These are phyloP conservation scores for Castanospermum australe DNA, from an alignment of 306 rosid species.

Conservation along the genomic window DNA sequence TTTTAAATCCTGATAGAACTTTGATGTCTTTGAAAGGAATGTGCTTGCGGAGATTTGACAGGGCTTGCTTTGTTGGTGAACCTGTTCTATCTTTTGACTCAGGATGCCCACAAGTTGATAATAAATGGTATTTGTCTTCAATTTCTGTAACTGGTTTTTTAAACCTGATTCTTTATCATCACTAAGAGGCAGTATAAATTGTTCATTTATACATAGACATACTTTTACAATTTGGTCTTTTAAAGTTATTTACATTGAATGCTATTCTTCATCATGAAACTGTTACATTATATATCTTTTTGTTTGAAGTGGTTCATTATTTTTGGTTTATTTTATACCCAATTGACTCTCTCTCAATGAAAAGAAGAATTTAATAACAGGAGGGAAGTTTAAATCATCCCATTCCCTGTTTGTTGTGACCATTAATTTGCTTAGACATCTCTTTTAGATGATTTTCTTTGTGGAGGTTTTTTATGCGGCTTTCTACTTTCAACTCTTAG, in stretches of 20 bases:
- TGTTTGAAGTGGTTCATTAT: neutral
- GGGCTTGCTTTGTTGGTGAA: conserved; percentile 70
- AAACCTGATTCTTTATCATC: conserved; percentile 17
- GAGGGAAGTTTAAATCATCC: neutral
- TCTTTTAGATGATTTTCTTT: conserved; percentile 32
- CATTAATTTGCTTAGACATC: conserved; percentile 13
- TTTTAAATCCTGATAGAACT: conserved; percentile 33
- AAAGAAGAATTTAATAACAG: neutral
- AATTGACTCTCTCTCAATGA: neutral
- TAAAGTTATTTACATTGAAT: neutral
- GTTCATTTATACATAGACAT: neutral
- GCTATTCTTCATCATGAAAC: neutral
- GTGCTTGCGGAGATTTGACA: conserved; percentile 85
- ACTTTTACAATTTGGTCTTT: neutral
- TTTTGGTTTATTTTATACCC: neutral
- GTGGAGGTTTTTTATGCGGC: conserved; percentile 20
- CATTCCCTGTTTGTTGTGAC: conserved; percentile 8
- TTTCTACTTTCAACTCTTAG: conserved; percentile 44
- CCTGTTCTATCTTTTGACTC: conserved; percentile 53
- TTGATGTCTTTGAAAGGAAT: conserved; percentile 65
- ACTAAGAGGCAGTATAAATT: conserved; percentile 1
- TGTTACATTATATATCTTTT: neutral
- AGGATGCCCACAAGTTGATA: conserved; percentile 57
- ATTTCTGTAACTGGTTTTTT: neutral
- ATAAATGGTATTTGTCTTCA: conserved; percentile 65